Base-by-base conservation (phyloP, 805 yeast species). In the Soucietia sequanensis region DNA sequence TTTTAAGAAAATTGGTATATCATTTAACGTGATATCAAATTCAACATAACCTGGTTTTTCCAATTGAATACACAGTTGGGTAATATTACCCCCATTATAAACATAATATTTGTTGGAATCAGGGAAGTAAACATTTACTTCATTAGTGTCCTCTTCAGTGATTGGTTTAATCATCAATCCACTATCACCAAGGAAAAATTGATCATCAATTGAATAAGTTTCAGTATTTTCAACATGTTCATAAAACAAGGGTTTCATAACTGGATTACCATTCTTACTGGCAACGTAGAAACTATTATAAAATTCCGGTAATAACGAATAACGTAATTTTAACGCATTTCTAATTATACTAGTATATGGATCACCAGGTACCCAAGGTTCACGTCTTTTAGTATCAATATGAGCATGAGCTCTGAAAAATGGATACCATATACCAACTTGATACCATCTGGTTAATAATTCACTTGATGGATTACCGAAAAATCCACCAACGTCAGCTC, bases 401-500 rank as follows among this genome's bases (percentile, higher is more conserved):
- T 93, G 98, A 0, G 98, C 97, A 62, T 93, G 99, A 0, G 83
- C 97, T 51, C 99, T 72, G 68, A 93, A 91, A 52, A 93, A 93
- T 23, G 99, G 99, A 60, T 91, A 90, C 83, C 95, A 91, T 19
- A 85, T 77, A 39, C 97, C 99, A 2, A 95, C 73, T 58, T 93
- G 99, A 56, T 90, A 91, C 99, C 99, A 93, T 51, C 99, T 74
- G 0, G 85, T 75, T 38, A 87, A 67, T 41, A 93, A 62, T 52
- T 93, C 98, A 23, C 76, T 70, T 0, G 80, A 65, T 0, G 99
- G 98, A 55, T 93, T 75, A 3, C 95, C 95, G 53, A 89, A 90
- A 54, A 93, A 93, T 0, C 99, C 99, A 22, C 96, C 98, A 30
- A 93, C 91, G 64, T 93, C 99, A 6, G 96, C 91, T 6, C 99